Conservation (phyloP, 2,329 filamentous ascomycete genomes). For the Arthroderma sp. region DNA sequence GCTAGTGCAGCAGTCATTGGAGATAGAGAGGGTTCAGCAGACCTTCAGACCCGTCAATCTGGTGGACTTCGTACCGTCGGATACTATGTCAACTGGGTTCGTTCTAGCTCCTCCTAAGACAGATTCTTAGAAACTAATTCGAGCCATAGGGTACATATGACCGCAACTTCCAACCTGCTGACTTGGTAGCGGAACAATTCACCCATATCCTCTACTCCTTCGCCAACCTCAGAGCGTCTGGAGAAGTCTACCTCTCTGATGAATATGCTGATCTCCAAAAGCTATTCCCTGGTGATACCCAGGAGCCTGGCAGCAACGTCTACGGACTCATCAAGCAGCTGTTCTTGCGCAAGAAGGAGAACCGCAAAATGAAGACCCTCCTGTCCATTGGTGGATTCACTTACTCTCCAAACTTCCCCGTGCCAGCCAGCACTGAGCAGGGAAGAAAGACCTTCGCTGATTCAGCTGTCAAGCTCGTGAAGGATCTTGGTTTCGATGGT, state of each 20-base stretch:
- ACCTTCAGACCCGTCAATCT: not conserved
- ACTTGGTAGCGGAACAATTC: constrained; percentile 65
- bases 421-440: constrained; percentile 46
- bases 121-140: not conserved
- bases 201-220: constrained; percentile 89
- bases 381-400: constrained; percentile 77
- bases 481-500: constrained; percentile 56
- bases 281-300: constrained; percentile 53
- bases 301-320: constrained; percentile 59
- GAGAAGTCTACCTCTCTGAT: constrained; percentile 67
- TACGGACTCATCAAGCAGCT: constrained; percentile 71
- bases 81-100: constrained; percentile 10
- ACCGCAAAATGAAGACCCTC: constrained; percentile 65
- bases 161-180: constrained; percentile 70
- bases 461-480: constrained; percentile 58
- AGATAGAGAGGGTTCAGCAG: not conserved
- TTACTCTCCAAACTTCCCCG: constrained; percentile 59
- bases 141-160: constrained; percentile 62
- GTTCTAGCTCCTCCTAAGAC: not conserved
- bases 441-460: constrained; percentile 53
- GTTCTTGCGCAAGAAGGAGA: constrained; percentile 58
- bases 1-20: not conserved
- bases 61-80: constrained; percentile 6
- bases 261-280: constrained; percentile 55
- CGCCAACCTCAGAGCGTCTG: constrained; percentile 65